Evolutionary conservation across 805 yeast species (phyloP).

Genomic region (Dipodascopsis uninucleata): DNA sequence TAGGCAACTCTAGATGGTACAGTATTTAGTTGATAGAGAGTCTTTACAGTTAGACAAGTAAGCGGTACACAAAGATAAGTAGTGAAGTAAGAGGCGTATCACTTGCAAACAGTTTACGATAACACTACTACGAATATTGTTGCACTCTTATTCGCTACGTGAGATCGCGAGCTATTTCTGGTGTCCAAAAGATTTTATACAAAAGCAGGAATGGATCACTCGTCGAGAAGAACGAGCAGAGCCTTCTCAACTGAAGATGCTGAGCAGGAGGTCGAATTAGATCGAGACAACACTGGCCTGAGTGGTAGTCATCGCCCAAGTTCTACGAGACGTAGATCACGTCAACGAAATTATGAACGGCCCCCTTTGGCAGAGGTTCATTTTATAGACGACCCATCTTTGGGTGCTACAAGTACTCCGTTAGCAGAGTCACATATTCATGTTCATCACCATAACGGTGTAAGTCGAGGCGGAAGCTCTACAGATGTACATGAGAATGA

Average conservation of each 20-base stretch:
- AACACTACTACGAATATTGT: too few species aligned
- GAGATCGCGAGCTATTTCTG: too few species aligned
- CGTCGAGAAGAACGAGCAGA: slow-evolving; percentile 11
- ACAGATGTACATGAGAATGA: slow-evolving; percentile 6
- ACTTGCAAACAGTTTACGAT: too few species aligned
- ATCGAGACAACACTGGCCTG: slow-evolving; percentile 11
- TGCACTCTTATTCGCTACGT: too few species aligned
- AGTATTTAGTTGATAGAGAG: too few species aligned
- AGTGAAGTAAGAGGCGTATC: too few species aligned
- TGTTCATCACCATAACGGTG: slow-evolving; percentile 23
- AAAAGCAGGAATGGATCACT: slow-evolving; percentile 15
- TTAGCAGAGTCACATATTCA: slow-evolving; percentile 16
- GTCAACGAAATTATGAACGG: slow-evolving; percentile 6
- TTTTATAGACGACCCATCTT: slow-evolving; percentile 25
- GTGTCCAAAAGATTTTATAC: too few species aligned
- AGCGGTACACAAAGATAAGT: too few species aligned
- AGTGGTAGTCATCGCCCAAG: slow-evolving; percentile 8
- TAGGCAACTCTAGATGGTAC: too few species aligned
- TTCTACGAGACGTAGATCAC: slow-evolving; percentile 10
- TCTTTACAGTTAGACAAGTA: too few species aligned
- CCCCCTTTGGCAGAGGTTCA: slow-evolving; percentile 25
- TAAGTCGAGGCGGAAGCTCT: slow-evolving; percentile 2
- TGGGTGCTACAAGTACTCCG: slow-evolving; percentile 22
- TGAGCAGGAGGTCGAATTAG: slow-evolving; percentile 16
- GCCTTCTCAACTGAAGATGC: slow-evolving; percentile 26